Evolutionary conservation across 306 rosid species (phyloP).

Genomic region (Mucuna pruriens): DNA sequence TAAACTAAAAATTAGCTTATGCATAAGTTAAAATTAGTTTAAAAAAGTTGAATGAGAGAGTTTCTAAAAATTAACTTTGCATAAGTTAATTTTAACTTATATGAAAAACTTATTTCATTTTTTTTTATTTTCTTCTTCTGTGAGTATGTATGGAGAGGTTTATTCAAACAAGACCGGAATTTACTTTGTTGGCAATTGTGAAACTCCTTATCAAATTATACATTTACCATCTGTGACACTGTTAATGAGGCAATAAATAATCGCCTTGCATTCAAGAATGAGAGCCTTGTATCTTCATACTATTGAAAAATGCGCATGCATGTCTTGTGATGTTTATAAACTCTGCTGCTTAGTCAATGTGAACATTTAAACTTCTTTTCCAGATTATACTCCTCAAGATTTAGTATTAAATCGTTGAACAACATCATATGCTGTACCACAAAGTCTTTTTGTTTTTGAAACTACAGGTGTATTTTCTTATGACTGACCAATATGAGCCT

Average conservation of each 20-base stretch:
- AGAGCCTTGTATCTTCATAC: neutral
- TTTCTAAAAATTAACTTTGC: too few species aligned
- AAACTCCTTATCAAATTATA: neutral
- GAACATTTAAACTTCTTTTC: constrained; percentile 2
- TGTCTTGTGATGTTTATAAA: neutral
- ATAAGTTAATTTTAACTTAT: too few species aligned
- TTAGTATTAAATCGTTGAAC: constrained; percentile 19
- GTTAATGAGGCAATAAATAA: neutral
- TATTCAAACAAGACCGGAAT: too few species aligned
- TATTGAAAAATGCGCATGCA: neutral
- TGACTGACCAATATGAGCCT: constrained; percentile 13
- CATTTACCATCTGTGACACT: neutral
- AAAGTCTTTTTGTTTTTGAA: neutral
- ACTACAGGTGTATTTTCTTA: neutral
- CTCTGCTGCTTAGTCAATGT: neutral
- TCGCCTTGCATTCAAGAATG: neutral
- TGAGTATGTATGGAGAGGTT: too few species aligned
- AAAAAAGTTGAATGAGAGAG: too few species aligned
- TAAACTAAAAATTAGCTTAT: too few species aligned
- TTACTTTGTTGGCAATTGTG: neutral
- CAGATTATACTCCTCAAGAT: neutral
- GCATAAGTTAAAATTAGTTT: too few species aligned
- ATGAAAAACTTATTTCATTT: too few species aligned
- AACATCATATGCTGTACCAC: neutral
- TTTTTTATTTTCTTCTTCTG: too few species aligned